Percentiles rank a stretch among this genome's conserved stretches.
Conservation (phyloP, 345 rosid species). For the Corchorus capsularis region DNA sequence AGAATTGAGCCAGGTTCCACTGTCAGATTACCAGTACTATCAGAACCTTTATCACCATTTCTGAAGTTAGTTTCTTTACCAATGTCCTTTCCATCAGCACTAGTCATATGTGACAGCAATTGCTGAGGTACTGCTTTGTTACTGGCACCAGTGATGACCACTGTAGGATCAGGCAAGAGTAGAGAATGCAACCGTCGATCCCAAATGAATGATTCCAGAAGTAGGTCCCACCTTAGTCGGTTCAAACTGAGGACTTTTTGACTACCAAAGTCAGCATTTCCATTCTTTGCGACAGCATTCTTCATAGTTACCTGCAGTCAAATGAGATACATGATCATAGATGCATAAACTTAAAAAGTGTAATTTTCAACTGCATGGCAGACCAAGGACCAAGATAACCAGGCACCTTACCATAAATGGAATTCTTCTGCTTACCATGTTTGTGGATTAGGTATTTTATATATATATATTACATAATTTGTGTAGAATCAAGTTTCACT, state of each 20-base stretch:
- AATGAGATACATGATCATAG: background rate
- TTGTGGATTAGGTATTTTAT: background rate
- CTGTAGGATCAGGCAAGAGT: conserved; percentile 47
- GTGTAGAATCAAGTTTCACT: conserved; percentile 12
- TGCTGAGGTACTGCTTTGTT: conserved; percentile 35
- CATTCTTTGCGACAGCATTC: conserved; percentile 44
- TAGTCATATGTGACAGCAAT: conserved; percentile 27
- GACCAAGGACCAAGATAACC: background rate
- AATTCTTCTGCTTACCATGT: background rate
- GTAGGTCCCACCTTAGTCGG: conserved; percentile 73
- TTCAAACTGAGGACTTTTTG: conserved; percentile 63
- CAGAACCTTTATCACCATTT: conserved; percentile 30
- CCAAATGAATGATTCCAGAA: conserved; percentile 79
- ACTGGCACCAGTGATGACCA: conserved; percentile 34
- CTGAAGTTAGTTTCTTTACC: conserved; percentile 22
- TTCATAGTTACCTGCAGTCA: conserved; percentile 45
- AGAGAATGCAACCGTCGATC: conserved; percentile 70
- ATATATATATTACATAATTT: background rate
- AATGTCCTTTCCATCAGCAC: conserved; percentile 20
- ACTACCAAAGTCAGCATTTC: conserved; percentile 39
- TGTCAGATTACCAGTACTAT: conserved; percentile 28
- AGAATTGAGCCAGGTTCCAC: conserved; percentile 8
- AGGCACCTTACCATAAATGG: too few species aligned
- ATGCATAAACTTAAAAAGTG: background rate
- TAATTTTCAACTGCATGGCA: conserved; percentile 6